phyloP scores from a whole-genome alignment of 2,329 filamentous ascomycete genomes.

The Akanthomyces uredinophilus region DNA sequence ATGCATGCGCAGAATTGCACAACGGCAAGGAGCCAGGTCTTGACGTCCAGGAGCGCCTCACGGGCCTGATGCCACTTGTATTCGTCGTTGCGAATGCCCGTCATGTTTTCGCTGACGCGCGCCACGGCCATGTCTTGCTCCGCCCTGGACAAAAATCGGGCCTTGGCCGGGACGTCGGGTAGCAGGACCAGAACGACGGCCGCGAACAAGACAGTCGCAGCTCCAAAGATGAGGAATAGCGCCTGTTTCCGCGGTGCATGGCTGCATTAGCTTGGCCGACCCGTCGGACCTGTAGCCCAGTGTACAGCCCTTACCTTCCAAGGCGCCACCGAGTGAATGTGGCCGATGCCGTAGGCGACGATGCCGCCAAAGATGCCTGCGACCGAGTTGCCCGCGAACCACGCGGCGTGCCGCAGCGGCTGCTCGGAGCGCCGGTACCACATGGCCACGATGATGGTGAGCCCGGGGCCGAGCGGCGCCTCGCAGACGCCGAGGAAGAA shows the following conservation, averaged over 20 bases:
- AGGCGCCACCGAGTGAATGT: constrained; percentile 12
- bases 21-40: neutral
- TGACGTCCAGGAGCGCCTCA: neutral
- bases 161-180: constrained; percentile 27
- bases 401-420: constrained; percentile 23
- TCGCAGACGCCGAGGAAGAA: constrained; percentile 31
- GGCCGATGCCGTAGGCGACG: constrained; percentile 23
- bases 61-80: neutral
- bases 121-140: constrained; percentile 62
- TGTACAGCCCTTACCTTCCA: constrained; percentile 4
- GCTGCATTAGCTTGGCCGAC: too few relatives aligned
- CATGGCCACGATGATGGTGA: constrained; percentile 28
- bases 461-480: constrained; percentile 26
- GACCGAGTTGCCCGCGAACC: constrained; percentile 24
- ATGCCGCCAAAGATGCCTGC: constrained; percentile 23
- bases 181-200: constrained; percentile 1
- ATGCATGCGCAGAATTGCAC: constrained; percentile 20
- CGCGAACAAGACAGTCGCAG: neutral
- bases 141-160: constrained; percentile 50
- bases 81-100: constrained; percentile 8
- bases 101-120: constrained; percentile 56
- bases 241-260: neutral
- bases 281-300: too few relatives aligned
- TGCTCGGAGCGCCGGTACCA: constrained; percentile 31
- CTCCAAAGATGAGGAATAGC: constrained; percentile 11